phyloP scores from a whole-genome alignment of 2,329 filamentous ascomycete genomes.

The Paraconiothyrium sp. region DNA sequence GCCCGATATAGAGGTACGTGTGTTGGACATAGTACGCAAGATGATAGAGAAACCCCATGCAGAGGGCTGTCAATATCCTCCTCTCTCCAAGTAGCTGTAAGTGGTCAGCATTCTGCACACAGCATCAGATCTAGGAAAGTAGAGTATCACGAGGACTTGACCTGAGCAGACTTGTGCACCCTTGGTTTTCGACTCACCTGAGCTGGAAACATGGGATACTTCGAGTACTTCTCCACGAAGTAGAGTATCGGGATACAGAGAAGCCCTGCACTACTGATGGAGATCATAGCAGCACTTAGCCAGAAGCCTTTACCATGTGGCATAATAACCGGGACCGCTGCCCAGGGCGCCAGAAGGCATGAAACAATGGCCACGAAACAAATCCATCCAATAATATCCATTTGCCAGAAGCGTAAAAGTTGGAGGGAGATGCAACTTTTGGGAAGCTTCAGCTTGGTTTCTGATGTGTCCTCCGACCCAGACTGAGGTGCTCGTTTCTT shows the following conservation, averaged over 20 bases:
- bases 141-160: too few species aligned
- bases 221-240: slow-evolving; percentile 5
- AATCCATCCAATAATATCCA: slow-evolving; percentile 6
- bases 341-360: slow-evolving; percentile 1
- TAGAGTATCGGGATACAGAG: not conserved
- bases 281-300: not conserved
- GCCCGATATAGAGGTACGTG: slow-evolving; percentile 7
- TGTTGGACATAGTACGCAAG: slow-evolving; percentile 9
- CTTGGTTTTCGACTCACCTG: not conserved
- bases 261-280: not conserved
- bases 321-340: not conserved
- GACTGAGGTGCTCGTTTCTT: not conserved
- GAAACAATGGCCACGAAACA: not conserved
- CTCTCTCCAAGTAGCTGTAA: not conserved
- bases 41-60: slow-evolving; percentile 9
- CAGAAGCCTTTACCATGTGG: not conserved
- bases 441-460: not conserved
- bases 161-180: not conserved
- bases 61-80: not conserved
- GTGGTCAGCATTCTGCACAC: not conserved
- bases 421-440: too few species aligned
- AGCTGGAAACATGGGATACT: slow-evolving; percentile 6
- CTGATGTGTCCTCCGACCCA: not conserved
- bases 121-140: too few species aligned
- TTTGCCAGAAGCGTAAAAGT: not conserved